Base-by-base conservation (phyloP, 179 eudicot species). In the Gypsophila paniculata region DNA sequence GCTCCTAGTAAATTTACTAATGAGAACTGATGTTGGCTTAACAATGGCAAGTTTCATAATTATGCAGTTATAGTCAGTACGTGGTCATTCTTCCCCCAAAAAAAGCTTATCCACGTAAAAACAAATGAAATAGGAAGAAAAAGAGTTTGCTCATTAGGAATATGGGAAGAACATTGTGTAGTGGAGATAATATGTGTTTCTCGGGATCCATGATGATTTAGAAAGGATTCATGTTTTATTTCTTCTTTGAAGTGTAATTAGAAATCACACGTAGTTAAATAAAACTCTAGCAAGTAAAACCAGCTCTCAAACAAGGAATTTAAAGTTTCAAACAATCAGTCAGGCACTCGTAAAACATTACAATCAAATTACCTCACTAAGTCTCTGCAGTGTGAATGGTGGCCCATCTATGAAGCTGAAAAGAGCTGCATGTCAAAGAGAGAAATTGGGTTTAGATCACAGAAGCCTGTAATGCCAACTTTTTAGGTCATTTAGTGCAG, bases 371-470 rank as follows among this genome's bases (percentile, higher is more conserved):
- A 93, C 98, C 98, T 93, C 98, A 70, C 89, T 87, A 55, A 93
- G 81, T 81, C 96, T 87, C 78, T 93, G 98, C 80, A 93, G 74
- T 65, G 98, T 93, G 82, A 93, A 93, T 70, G 98, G 96, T 59
- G 98, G 98, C 62, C 96, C 98, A 63, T 89, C 96, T 34, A 74
- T 62, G 80, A 93, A 93, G 78, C 89, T 81, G 74, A 67, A 65
- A 72, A 93, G 90, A 79, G 90, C 98, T 93, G 89, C 85, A 76
- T 62, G 62, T 23, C 23, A 39, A 71, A 65, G 65, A 54, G 70
- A 54, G 38, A 13, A 18, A 17, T 53, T 76, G 70, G 25, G 25
- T 6, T 68, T 64, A 64, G 25, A 39, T 64, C 15, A 38, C 48
- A 38, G 13, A 57, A 53, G 36, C 39, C 19, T 53, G 19, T 39